Percentiles rank a stretch among this genome's conserved stretches.
Evolutionary conservation across 805 yeast genomes (phyloP).

Genomic region (Kurtzmaniella fragi): DNA sequence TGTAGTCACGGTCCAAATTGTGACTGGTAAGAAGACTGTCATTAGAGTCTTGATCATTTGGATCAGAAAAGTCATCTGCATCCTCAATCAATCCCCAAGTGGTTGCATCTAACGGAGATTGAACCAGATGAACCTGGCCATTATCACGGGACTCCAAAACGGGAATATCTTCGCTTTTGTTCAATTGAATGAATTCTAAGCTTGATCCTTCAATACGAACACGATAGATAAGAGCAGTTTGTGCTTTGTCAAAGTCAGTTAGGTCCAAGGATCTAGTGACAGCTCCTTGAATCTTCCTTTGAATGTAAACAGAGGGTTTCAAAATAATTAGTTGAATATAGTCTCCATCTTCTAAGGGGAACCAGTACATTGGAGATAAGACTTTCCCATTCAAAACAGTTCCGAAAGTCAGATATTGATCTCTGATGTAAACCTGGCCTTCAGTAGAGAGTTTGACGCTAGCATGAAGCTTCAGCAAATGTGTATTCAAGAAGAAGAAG

Average conservation of each 20-base stretch:
- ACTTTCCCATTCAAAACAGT: constrained; percentile 25
- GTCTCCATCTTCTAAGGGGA: constrained; percentile 19
- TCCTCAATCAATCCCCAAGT: background rate
- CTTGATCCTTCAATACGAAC: constrained; percentile 9
- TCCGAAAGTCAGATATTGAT: constrained; percentile 34
- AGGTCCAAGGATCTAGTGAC: constrained; percentile 10
- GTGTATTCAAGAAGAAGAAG: constrained; percentile 27
- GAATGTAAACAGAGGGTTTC: constrained; percentile 21
- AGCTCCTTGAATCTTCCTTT: constrained; percentile 7
- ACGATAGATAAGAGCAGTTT: constrained; percentile 15
- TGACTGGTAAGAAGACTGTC: background rate
- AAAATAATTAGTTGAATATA: constrained; percentile 30
- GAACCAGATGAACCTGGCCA: background rate
- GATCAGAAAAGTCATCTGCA: background rate
- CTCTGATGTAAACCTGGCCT: constrained; percentile 20
- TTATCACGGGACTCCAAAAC: constrained; percentile 2
- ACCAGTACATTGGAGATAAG: constrained; percentile 16
- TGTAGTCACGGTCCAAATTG: too few species aligned
- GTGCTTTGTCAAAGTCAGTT: constrained; percentile 15
- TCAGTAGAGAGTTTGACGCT: constrained; percentile 11
- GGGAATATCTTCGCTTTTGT: too few species aligned
- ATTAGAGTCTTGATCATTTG: background rate
- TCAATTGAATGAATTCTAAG: constrained; percentile 10
- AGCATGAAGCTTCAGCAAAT: constrained; percentile 37
- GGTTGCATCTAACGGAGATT: background rate